These are phyloP conservation scores for Mycena albidolilacea DNA, from an alignment of 768 basidiomycete species.

Conservation along the genomic window DNA sequence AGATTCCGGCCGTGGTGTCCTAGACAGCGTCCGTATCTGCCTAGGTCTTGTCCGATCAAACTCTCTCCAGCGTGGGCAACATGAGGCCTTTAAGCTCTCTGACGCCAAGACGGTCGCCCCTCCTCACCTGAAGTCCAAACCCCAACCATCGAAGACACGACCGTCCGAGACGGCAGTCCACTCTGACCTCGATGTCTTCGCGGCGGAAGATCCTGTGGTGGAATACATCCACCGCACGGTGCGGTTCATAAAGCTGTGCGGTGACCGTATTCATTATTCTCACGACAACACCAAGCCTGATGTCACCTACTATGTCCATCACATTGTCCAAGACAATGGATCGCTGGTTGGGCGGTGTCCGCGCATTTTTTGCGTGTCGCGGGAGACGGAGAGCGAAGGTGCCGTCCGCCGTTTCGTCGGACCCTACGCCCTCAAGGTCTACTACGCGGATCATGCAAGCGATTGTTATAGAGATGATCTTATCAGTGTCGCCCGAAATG, in stretches of 20 bases:
- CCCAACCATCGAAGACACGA: not conserved
- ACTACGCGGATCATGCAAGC: constrained; percentile 14
- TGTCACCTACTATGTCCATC: not conserved
- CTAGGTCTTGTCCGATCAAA: constrained; percentile 15
- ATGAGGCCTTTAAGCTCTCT: constrained; percentile 23
- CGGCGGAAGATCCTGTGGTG: not conserved
- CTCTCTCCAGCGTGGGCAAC: constrained; percentile 28
- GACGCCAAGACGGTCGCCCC: constrained; percentile 17
- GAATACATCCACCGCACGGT: constrained; percentile 25
- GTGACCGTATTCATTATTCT: constrained; percentile 14
- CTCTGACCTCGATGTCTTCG: constrained; percentile 4
- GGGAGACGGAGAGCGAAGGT: constrained; percentile 3
- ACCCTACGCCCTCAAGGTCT: constrained; percentile 26
- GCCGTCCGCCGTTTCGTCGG: constrained; percentile 5
- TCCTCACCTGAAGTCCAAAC: constrained; percentile 12
- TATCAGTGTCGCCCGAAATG: constrained; percentile 7
- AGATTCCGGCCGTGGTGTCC: constrained; percentile 23
- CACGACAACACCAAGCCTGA: constrained; percentile 9
- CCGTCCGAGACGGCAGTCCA: not conserved
- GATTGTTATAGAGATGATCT: constrained; percentile 19
- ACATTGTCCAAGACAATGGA: constrained; percentile 17
- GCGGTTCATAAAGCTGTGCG: constrained; percentile 21
- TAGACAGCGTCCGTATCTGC: constrained; percentile 26
- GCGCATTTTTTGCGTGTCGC: constrained; percentile 29
- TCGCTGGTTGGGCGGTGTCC: constrained; percentile 29